A percentile compares a stretch with the other conserved stretches of the same genome.
phyloP scores from a whole-genome alignment of 345 rosid genomes.

The Lumnitzera racemosa region DNA sequence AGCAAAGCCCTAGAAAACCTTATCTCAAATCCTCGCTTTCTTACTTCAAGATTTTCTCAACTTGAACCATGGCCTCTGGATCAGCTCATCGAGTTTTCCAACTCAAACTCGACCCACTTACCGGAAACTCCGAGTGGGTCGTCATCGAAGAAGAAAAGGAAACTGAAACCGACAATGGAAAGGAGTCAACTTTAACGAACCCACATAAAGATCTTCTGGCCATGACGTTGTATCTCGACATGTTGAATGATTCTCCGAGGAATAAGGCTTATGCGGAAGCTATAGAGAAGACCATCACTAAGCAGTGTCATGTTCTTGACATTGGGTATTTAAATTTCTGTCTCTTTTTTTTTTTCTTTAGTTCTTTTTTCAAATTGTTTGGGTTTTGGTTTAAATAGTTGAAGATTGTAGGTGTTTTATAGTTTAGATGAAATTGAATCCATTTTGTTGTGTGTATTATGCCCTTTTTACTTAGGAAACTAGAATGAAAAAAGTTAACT shows the following conservation, averaged over 20 bases:
- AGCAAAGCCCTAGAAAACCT: not conserved
- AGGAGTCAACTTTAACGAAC: slow-evolving; percentile 10
- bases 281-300: slow-evolving; percentile 46
- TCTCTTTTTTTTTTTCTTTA: not conserved
- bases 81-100: slow-evolving; percentile 46
- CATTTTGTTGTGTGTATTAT: not conserved
- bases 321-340: slow-evolving; percentile 44
- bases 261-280: slow-evolving; percentile 49
- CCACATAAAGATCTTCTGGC: slow-evolving; percentile 35
- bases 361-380: not conserved
- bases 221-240: slow-evolving; percentile 62
- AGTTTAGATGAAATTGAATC: not conserved
- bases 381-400: not conserved
- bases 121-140: slow-evolving; percentile 65
- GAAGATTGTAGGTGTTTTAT: not conserved
- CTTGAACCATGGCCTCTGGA: slow-evolving; percentile 38
- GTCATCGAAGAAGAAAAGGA: slow-evolving; percentile 45
- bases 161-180: not conserved
- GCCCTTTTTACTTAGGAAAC: not conserved
- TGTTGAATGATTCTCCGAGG: slow-evolving; percentile 62
- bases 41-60: slow-evolving; percentile 6
- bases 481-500: no score
- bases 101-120: slow-evolving; percentile 50
- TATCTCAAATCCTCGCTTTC: slow-evolving; percentile 8
- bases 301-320: slow-evolving; percentile 84